phyloP scores from a whole-genome alignment of 2,329 filamentous ascomycete species.

The Aspergillus novoparasiticus region DNA sequence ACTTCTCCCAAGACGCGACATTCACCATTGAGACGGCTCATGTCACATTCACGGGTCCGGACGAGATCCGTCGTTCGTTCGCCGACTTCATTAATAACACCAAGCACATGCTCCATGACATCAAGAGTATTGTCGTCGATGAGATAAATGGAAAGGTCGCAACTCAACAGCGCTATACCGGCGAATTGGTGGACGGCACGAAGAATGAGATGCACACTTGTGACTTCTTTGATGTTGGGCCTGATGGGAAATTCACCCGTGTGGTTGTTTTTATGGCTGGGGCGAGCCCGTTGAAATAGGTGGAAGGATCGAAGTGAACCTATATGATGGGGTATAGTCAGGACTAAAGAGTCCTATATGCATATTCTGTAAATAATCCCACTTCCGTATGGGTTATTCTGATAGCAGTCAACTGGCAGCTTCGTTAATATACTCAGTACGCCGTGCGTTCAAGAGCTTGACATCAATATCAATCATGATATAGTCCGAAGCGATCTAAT shows the following conservation, averaged over 20 bases:
- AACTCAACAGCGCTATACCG: slow-evolving; percentile 8
- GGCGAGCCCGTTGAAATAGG: slow-evolving; percentile 5
- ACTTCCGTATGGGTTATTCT: too few relatives aligned
- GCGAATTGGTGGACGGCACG: background rate
- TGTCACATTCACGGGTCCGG: slow-evolving; percentile 2
- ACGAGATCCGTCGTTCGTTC: slow-evolving; percentile 7
- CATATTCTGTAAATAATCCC: too few relatives aligned
- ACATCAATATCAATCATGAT: too few relatives aligned
- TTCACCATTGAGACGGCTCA: slow-evolving; percentile 9
- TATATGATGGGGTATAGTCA: too few relatives aligned
- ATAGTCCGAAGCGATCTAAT: too few relatives aligned
- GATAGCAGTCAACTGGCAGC: too few relatives aligned
- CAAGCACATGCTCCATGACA: slow-evolving; percentile 5
- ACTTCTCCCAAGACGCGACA: slow-evolving; percentile 10
- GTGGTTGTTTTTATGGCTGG: slow-evolving; percentile 14
- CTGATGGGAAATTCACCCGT: background rate
- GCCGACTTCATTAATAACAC: background rate
- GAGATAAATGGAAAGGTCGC: slow-evolving; percentile 6
- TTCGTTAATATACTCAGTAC: too few relatives aligned
- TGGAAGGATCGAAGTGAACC: background rate
- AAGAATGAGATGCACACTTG: slow-evolving; percentile 10
- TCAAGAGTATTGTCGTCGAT: slow-evolving; percentile 8
- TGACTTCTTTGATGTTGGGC: slow-evolving; percentile 13
- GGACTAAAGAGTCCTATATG: too few relatives aligned
- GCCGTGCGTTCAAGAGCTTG: too few relatives aligned